These are phyloP conservation scores for Fomitopsis pulvina DNA, from an alignment of 768 basidiomycete genomes.

Conservation along the genomic window DNA sequence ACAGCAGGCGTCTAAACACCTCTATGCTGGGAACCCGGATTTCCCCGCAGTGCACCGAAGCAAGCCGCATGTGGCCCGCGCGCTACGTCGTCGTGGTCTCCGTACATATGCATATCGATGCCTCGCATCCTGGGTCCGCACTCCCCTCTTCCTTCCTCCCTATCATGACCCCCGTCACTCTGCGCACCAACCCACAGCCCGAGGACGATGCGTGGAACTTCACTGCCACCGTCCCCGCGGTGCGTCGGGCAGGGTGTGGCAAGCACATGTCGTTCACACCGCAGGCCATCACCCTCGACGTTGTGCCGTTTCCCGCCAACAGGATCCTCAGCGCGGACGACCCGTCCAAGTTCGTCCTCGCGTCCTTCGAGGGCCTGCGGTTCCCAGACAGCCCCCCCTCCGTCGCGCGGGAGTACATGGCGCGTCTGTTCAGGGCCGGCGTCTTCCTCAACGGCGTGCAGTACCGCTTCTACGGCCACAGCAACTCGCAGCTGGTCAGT, in stretches of 20 bases:
- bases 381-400: conserved; percentile 47
- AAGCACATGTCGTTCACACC: conserved; percentile 46
- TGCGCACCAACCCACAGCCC: conserved; percentile 34
- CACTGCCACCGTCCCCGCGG: conserved; percentile 1
- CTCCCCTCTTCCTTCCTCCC: background rate
- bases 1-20: background rate
- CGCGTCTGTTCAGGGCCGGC: conserved; percentile 46
- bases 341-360: conserved; percentile 46
- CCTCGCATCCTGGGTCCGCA: background rate
- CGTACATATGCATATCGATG: background rate
- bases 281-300: conserved; percentile 44
- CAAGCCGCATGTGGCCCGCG: background rate
- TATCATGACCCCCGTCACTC: conserved; percentile 30
- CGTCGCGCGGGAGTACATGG: conserved; percentile 48
- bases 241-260: conserved; percentile 23
- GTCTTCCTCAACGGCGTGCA: conserved; percentile 51
- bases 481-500: conserved; percentile 60
- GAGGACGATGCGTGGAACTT: conserved; percentile 54
- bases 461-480: conserved; percentile 67
- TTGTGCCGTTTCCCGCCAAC: conserved; percentile 46
- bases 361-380: conserved; percentile 46
- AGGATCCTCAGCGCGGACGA: conserved; percentile 55
- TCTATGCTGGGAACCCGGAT: background rate
- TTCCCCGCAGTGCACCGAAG: background rate
- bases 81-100: background rate